Evolutionary conservation across 2,329 filamentous ascomycete genomes (phyloP).

Genomic region (Emericellopsis cladophorae): DNA sequence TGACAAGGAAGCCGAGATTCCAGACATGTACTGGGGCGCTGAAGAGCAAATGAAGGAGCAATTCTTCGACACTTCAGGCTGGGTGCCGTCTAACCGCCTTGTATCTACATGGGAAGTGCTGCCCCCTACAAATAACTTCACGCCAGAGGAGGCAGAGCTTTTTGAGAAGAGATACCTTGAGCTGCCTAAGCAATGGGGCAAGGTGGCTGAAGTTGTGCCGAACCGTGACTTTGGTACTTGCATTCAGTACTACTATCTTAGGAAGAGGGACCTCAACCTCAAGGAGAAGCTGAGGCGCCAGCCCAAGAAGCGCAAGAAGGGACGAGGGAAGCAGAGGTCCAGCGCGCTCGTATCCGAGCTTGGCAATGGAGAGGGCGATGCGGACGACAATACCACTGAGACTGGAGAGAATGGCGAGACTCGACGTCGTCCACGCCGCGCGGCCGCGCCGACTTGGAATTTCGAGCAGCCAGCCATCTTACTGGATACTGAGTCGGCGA

Average conservation of each 20-base stretch:
- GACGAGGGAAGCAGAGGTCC: slow-evolving; percentile 44
- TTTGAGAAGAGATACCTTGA: slow-evolving; percentile 68
- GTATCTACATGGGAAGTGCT: slow-evolving; percentile 61
- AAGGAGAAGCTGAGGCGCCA: slow-evolving; percentile 63
- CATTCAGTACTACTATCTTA: slow-evolving; percentile 79
- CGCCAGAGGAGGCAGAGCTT: slow-evolving; percentile 51
- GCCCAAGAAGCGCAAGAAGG: slow-evolving; percentile 44
- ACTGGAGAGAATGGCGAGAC: slow-evolving; percentile 47
- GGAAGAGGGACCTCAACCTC: slow-evolving; percentile 61
- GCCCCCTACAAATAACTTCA: slow-evolving; percentile 64
- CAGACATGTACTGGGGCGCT: slow-evolving; percentile 52
- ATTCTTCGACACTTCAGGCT: slow-evolving; percentile 55
- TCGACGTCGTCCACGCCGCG: slow-evolving; percentile 43
- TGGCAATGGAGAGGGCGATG: slow-evolving; percentile 44
- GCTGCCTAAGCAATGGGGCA: slow-evolving; percentile 71
- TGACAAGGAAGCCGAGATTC: slow-evolving; percentile 65
- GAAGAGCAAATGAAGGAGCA: slow-evolving; percentile 44
- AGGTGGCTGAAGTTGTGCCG: slow-evolving; percentile 55
- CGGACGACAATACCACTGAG: slow-evolving; percentile 38
- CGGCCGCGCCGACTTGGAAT: slow-evolving; percentile 60
- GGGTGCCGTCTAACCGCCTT: slow-evolving; percentile 51
- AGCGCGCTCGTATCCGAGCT: slow-evolving; percentile 56
- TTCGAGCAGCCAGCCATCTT: slow-evolving; percentile 38
- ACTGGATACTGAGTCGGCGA: slow-evolving; percentile 45
- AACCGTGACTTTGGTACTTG: slow-evolving; percentile 64